These are phyloP conservation scores for Mortierella sp. DNA, from an alignment of 371 early-diverging fungal genomes.

Conservation along the genomic window DNA sequence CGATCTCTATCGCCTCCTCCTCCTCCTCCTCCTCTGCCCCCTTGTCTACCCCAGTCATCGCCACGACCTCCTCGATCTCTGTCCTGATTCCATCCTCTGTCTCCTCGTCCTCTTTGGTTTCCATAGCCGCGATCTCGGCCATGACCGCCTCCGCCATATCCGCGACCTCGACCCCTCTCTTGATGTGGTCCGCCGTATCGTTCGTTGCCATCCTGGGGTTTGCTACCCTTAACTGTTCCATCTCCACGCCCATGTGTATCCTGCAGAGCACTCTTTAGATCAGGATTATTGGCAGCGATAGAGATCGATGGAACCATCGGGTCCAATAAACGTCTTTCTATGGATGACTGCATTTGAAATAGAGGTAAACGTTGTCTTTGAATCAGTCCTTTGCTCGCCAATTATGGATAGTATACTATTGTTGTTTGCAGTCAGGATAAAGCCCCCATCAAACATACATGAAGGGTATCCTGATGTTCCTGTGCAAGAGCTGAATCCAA, in stretches of 20 bases:
- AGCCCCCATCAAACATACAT: constrained; percentile 8
- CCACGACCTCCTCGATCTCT: too few relatives aligned
- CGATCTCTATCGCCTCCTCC: too few relatives aligned
- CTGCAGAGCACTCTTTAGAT: constrained; percentile 25
- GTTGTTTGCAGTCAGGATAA: too few relatives aligned
- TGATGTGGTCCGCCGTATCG: too few relatives aligned
- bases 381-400: neutral
- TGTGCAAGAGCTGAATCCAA: constrained; percentile 40
- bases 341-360: neutral
- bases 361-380: neutral
- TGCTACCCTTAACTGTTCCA: too few relatives aligned
- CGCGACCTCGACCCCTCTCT: too few relatives aligned
- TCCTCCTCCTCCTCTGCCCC: too few relatives aligned
- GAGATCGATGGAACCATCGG: constrained; percentile 8
- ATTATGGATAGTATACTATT: neutral
- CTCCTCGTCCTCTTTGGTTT: too few relatives aligned
- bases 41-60: too few relatives aligned
- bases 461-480: constrained; percentile 32
- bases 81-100: too few relatives aligned
- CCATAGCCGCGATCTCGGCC: too few relatives aligned
- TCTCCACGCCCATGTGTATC: neutral
- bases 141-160: neutral
- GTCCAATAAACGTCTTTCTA: neutral
- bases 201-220: too few relatives aligned
- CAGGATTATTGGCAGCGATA: constrained; percentile 37